Evolutionary conservation across 1,284 basidiomycete species (phyloP).

Genomic region (Boletellus dicymbophilus): DNA sequence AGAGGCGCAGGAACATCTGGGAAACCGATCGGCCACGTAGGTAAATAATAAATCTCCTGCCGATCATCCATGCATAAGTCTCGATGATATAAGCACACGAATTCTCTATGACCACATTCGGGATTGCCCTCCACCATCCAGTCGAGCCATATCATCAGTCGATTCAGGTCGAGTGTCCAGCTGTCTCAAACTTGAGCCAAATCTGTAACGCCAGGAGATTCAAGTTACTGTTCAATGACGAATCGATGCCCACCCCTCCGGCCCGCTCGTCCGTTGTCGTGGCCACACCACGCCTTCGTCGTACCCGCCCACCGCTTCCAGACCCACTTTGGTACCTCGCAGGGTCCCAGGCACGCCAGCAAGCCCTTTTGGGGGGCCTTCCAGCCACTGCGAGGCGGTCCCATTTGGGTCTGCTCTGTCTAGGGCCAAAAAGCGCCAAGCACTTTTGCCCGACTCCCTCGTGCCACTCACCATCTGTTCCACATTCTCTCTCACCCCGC

Average conservation of each 20-base stretch:
- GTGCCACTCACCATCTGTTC: no score
- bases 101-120: conserved; percentile 20
- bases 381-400: no score
- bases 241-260: conserved; percentile 37
- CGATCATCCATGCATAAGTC: background rate
- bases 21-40: conserved; percentile 41
- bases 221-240: conserved; percentile 3
- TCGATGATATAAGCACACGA: background rate
- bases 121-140: conserved; percentile 42
- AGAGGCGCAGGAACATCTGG: background rate
- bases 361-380: no score
- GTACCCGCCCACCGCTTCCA: no score
- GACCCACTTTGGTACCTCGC: no score
- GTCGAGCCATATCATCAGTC: conserved; percentile 40
- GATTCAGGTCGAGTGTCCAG: conserved; percentile 28
- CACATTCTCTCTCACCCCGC: no score
- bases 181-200: conserved; percentile 10
- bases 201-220: background rate
- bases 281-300: no score
- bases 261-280: no score
- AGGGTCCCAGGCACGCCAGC: no score
- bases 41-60: conserved; percentile 38
- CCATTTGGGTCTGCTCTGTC: no score
- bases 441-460: no score
- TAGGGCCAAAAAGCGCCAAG: no score